phyloP scores from a whole-genome alignment of 2,329 filamentous ascomycete genomes.

The Calonectria pteridis region DNA sequence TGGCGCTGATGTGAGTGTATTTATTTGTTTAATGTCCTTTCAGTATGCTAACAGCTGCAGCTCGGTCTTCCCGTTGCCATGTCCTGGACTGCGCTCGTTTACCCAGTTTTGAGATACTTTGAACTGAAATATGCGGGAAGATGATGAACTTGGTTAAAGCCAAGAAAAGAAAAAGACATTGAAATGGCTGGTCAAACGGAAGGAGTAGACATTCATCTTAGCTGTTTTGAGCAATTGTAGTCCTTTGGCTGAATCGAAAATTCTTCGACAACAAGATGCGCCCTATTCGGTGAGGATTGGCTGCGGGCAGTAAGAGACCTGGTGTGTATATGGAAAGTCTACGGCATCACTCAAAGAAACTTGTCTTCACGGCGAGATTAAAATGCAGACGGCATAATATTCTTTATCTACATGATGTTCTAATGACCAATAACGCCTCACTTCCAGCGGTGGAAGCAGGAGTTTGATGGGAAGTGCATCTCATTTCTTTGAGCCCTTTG shows the following conservation, averaged over 20 bases:
- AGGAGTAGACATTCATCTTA: too few relatives aligned
- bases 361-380: too few relatives aligned
- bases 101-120: not conserved
- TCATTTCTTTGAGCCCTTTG: not conserved
- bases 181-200: too few relatives aligned
- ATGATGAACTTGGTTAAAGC: not conserved
- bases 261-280: too few relatives aligned
- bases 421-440: not conserved
- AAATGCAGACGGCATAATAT: not conserved
- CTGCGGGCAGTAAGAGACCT: too few relatives aligned
- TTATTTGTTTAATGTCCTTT: too few relatives aligned
- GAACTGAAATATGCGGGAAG: not conserved
- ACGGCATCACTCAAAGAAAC: too few relatives aligned
- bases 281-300: too few relatives aligned
- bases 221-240: too few relatives aligned
- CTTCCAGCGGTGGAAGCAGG: not conserved
- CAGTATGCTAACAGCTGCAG: not conserved
- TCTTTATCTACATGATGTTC: not conserved
- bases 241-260: too few relatives aligned
- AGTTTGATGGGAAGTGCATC: not conserved
- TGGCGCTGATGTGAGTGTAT: slow-evolving; percentile 1
- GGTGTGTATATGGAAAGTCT: too few relatives aligned
- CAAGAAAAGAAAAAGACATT: too few relatives aligned
- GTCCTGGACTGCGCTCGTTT: not conserved
- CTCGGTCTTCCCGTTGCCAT: not conserved